Base-by-base conservation (phyloP, 345 rosid genomes). In the Melaleuca alternifolia region DNA sequence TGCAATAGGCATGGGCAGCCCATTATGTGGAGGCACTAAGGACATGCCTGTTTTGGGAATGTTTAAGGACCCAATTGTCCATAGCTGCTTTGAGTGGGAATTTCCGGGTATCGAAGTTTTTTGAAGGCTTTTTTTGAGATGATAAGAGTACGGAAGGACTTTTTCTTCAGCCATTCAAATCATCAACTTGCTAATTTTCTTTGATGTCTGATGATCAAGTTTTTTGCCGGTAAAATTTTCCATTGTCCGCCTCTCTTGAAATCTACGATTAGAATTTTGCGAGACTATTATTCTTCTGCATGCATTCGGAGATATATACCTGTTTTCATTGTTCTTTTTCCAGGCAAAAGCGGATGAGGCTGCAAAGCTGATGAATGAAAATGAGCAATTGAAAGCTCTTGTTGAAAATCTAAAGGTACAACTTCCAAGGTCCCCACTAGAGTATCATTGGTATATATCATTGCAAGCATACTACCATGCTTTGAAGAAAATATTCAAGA, bases 301-400 rank as follows among this genome's bases (percentile, higher is more conserved):
- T 54, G 41, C 59, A 48, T 51, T 83, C 26, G 11, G 54, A 51
- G 79, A 71, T 37, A 33, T 71, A 71, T 41, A 37, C 24, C 13
- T 6, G 46, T 23, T 30, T 53, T 50, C 71, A 16, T 62, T 86
- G 81, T 51, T 54, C 56, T 84, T 82, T 87, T 91, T 79, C 84
- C 92, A 98, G 99, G 98, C 99, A 89, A 98, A 98, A 91, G 99
- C 99, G 89, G 99, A 98, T 94, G 99, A 96, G 91, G 96, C 96
- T 85, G 95, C 98, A 6, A 98, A 92, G 87, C 76, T 95, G 91
- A 98, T 96, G 98, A 96, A 95, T 90, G 98, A 98, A 91, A 98
- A 98, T 90, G 99, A 98, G 93, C 94, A 95, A 84, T 94, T 95
- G 87, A 98, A 95, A 93, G 88, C 87, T 86, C 91, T 92, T 62